A percentile compares a stretch with the other conserved stretches of the same genome.
Evolutionary conservation across 2,329 filamentous ascomycete genomes (phyloP).

Genomic region (Cladophialophora chaetospira): DNA sequence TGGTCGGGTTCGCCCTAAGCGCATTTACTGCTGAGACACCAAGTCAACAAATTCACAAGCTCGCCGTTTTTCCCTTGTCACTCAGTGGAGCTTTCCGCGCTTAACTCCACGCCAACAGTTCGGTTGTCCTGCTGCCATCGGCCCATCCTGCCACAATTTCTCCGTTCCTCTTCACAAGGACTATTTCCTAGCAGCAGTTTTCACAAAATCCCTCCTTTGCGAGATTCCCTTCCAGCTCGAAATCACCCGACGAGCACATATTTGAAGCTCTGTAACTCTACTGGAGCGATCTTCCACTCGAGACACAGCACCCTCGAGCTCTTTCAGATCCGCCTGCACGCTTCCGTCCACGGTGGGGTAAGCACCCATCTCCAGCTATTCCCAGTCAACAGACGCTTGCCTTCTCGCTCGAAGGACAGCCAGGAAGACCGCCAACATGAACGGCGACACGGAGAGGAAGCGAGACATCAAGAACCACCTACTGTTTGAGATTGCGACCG

Average conservation of each 20-base stretch:
- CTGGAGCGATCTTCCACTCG: background rate
- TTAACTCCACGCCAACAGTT: slow-evolving; percentile 19
- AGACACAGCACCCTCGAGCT: slow-evolving; percentile 4
- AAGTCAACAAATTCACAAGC: slow-evolving; percentile 12
- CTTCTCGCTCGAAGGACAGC: background rate
- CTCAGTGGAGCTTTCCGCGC: slow-evolving; percentile 2
- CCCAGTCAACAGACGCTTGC: background rate
- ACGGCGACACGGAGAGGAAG: slow-evolving; percentile 41
- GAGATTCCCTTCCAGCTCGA: background rate
- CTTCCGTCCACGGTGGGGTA: slow-evolving; percentile 28
- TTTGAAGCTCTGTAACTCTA: background rate
- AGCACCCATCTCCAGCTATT: slow-evolving; percentile 12
- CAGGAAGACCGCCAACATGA: slow-evolving; percentile 30
- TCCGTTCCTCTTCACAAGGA: background rate
- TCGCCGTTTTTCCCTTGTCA: slow-evolving; percentile 9
- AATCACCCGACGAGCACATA: background rate
- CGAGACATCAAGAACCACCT: slow-evolving; percentile 91
- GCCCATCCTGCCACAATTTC: slow-evolving; percentile 29
- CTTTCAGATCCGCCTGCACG: slow-evolving; percentile 14
- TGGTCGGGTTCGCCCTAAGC: background rate
- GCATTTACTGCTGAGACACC: slow-evolving; percentile 1
- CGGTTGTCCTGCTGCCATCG: slow-evolving; percentile 20
- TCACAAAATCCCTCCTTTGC: slow-evolving; percentile 6
- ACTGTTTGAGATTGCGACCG: slow-evolving; percentile 94
- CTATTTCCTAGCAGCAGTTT: slow-evolving; percentile 8